Conservation (phyloP, 768 basidiomycete species). For the Royoungia palumana region DNA sequence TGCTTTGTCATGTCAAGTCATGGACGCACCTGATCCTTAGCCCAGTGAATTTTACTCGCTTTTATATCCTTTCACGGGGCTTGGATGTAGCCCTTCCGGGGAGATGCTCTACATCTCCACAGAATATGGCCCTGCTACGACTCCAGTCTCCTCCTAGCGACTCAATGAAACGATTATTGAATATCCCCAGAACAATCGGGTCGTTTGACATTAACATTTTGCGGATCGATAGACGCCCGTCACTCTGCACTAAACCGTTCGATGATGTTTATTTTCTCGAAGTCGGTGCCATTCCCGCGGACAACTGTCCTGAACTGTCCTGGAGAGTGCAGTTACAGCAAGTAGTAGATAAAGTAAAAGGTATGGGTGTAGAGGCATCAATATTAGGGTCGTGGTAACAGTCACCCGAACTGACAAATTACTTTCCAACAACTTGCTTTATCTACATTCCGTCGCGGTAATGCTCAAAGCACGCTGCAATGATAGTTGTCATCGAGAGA, state of each 20-base stretch:
- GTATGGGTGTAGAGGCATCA: conserved; percentile 34
- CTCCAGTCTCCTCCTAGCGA: conserved; percentile 16
- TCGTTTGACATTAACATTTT: conserved; percentile 42
- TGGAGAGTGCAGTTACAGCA: conserved; percentile 37
- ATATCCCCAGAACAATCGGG: conserved; percentile 27
- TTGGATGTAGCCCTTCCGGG: conserved; percentile 28
- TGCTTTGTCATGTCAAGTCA: background rate
- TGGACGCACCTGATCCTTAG: background rate
- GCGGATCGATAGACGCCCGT: conserved; percentile 67
- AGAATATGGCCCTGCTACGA: conserved; percentile 39
- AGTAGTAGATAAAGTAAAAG: conserved; percentile 33
- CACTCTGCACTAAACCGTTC: conserved; percentile 44
- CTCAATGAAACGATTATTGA: background rate
- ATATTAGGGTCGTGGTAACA: conserved; percentile 51
- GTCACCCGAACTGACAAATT: background rate
- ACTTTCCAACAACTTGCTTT: background rate
- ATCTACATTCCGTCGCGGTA: background rate
- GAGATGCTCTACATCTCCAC: conserved; percentile 16
- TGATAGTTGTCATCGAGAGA: background rate
- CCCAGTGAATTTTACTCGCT: conserved; percentile 67
- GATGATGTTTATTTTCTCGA: conserved; percentile 66
- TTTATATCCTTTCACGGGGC: conserved; percentile 53
- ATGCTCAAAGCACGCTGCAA: background rate
- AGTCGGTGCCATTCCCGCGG: conserved; percentile 26
- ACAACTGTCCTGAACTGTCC: background rate